A percentile compares a stretch with the other conserved stretches of the same genome.
These are phyloP conservation scores for Patellifolia procumbens DNA, from an alignment of 179 eudicot species.

Conservation along the genomic window DNA sequence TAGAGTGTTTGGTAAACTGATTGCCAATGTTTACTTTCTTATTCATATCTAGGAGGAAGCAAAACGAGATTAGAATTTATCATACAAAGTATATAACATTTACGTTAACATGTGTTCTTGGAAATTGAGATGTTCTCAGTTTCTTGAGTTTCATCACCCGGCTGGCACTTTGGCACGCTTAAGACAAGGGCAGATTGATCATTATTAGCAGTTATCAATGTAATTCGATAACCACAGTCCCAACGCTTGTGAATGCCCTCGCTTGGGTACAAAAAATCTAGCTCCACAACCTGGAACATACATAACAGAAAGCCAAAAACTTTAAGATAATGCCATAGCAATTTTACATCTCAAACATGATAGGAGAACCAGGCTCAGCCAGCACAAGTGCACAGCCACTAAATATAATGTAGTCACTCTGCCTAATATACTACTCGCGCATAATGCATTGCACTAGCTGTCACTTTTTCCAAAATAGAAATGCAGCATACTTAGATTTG, in stretches of 20 bases:
- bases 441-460: neutral
- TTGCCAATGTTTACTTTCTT: neutral
- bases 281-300: slow-evolving; percentile 53
- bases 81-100: neutral
- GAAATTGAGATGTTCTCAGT: slow-evolving; percentile 69
- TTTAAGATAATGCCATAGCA: slow-evolving; percentile 10
- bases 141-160: slow-evolving; percentile 64
- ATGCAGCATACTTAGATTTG: neutral
- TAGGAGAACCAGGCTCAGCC: neutral
- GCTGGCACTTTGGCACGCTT: slow-evolving; percentile 60
- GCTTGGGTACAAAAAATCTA: slow-evolving; percentile 70
- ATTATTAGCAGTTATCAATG: slow-evolving; percentile 56
- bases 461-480: neutral
- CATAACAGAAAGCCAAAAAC: neutral
- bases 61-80: neutral
- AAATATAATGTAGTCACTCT: neutral
- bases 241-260: slow-evolving; percentile 73
- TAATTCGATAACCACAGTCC: slow-evolving; percentile 62
- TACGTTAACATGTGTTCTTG: slow-evolving; percentile 70
- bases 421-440: neutral
- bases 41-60: neutral
- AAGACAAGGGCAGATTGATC: slow-evolving; percentile 66
- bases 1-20: too few species aligned
- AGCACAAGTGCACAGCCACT: neutral
- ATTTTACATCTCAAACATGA: neutral